These are phyloP conservation scores for Chrysanthemum makinoi DNA, from an alignment of 129 eudicot species.

Conservation along the genomic window DNA sequence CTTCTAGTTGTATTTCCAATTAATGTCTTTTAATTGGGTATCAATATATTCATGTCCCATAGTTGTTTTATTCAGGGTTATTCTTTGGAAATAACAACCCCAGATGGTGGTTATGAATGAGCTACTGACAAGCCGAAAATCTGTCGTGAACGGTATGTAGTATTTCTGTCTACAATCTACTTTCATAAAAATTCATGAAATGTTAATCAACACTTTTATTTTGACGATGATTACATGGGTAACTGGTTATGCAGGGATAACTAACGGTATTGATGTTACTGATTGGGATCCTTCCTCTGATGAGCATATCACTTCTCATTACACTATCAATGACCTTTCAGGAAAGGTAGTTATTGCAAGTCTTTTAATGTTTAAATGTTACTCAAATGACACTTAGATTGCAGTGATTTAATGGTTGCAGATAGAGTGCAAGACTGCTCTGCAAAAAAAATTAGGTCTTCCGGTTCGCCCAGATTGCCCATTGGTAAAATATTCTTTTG, in stretches of 20 bases:
- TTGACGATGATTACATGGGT: not conserved
- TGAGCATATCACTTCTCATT: conserved; percentile 54
- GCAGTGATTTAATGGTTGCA: conserved; percentile 28
- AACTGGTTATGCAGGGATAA: conserved; percentile 44
- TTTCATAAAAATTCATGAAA: not conserved
- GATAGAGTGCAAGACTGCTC: conserved; percentile 69
- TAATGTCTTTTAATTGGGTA: not conserved
- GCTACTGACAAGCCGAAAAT: conserved; percentile 59
- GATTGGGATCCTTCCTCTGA: conserved; percentile 79
- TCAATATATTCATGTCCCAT: not conserved
- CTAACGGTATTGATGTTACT: conserved; percentile 60
- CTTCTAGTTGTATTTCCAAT: not conserved
- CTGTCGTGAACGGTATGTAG: conserved; percentile 55
- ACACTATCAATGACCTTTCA: conserved; percentile 64
- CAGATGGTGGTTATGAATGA: conserved; percentile 94
- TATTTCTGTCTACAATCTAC: not conserved
- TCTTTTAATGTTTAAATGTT: not conserved
- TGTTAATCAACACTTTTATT: not conserved
- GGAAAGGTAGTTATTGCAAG: conserved; percentile 58
- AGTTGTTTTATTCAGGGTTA: conserved; percentile 54
- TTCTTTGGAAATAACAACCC: conserved; percentile 85
- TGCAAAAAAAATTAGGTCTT: conserved; percentile 87
- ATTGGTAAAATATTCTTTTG: conserved; percentile 58
- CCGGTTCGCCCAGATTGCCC: conserved; percentile 82
- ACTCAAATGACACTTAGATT: not conserved